Base-by-base conservation (phyloP, 2,329 filamentous ascomycete species). In the Thielaviopsis cerberus region DNA sequence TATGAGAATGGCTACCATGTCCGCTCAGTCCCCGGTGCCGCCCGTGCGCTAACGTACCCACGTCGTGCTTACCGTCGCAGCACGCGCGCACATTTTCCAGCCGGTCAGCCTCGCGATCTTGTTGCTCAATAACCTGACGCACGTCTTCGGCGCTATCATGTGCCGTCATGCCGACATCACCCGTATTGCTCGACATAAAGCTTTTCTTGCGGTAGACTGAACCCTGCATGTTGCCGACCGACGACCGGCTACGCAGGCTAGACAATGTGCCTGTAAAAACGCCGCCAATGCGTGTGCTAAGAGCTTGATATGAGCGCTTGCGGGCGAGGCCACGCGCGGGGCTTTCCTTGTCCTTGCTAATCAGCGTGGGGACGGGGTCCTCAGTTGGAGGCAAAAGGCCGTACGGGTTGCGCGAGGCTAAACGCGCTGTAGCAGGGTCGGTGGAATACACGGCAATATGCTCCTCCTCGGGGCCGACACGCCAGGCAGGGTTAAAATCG, bases 21-120 rank as follows among this genome's bases (percentile, higher is more conserved):
- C 55, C 41, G 25, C 45, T 24, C 50, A 51, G 50, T 50, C 55
- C 34, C 55, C 26, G 20, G 27, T 30, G 41, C 51, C 45, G 72
- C 69, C 71, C 69, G 60, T 72, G 72, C 59, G 76, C 72, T 55
- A 85, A 68, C 57, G 75, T 80, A 57, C 80, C 77, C 54, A 88
- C 85, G 67, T 88, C 84, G 65, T 88, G 85, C 72, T 86, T 87
- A 91, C 90, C 92, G 78, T 97, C 92, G 71, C 92, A 98, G 73
- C 92, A 98, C 61, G 91, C 90, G 67, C 92, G 79, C 63, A 98
- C 92, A 69, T 98, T 96, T 75, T 97, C 91, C 65, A 97, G 76
- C 62, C 83, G 78, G 67, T 90, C 86, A 25, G 83, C 76, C 63
- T 90, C 86, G 57, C 81, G 75, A 65, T 91, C 85, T 67, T 89